Conservation (phyloP, 2,329 filamentous ascomycete species). For the Sporothrix phasma region DNA sequence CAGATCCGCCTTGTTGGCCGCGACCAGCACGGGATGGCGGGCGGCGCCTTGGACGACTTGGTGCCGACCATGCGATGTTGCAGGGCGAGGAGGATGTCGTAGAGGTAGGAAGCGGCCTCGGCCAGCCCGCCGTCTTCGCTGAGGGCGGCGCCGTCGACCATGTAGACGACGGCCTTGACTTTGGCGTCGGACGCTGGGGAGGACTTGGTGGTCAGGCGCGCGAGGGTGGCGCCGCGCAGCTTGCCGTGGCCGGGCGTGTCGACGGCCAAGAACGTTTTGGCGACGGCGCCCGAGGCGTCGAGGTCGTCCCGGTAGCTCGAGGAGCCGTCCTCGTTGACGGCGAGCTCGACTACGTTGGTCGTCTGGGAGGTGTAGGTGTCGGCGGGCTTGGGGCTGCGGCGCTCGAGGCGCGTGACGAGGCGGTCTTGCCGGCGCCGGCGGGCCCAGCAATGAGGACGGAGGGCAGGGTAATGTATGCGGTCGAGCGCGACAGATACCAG, state of each 20-base stretch:
- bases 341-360: slow-evolving; percentile 44
- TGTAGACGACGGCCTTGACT: slow-evolving; percentile 68
- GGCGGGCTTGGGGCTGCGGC: slow-evolving; percentile 33
- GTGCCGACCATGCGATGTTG: slow-evolving; percentile 51
- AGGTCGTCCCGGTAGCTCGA: slow-evolving; percentile 44
- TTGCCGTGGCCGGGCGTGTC: slow-evolving; percentile 97
- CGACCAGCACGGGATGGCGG: slow-evolving; percentile 65
- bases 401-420: slow-evolving; percentile 68
- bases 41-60: slow-evolving; percentile 40
- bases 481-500: slow-evolving; percentile 57
- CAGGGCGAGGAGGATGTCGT: slow-evolving; percentile 75
- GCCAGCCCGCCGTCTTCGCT: slow-evolving; percentile 50
- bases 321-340: slow-evolving; percentile 37
- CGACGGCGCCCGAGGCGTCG: slow-evolving; percentile 43
- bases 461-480: slow-evolving; percentile 57
- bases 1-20: slow-evolving; percentile 90
- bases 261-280: slow-evolving; percentile 63
- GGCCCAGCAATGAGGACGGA: slow-evolving; percentile 75
- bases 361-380: slow-evolving; percentile 48
- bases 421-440: slow-evolving; percentile 76
- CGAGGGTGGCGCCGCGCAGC: slow-evolving; percentile 61
- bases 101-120: slow-evolving; percentile 72
- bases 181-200: slow-evolving; percentile 25
- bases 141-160: slow-evolving; percentile 74
- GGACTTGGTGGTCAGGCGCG: slow-evolving; percentile 32